phyloP scores from a whole-genome alignment of 2,329 filamentous ascomycete species.

The Hypocreales sp. region DNA sequence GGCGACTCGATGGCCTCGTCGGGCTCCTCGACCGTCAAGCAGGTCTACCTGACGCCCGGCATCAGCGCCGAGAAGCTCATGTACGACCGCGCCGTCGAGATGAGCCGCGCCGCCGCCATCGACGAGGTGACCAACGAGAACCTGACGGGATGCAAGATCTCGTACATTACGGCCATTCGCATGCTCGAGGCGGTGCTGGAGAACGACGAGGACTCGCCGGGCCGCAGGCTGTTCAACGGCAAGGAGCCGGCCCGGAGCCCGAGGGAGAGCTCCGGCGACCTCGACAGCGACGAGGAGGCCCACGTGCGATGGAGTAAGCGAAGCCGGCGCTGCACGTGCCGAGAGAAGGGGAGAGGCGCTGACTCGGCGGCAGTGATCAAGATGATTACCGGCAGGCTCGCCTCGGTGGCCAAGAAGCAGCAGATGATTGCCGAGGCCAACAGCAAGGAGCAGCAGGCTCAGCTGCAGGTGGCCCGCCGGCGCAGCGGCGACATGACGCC shows the following conservation, averaged over 20 bases:
- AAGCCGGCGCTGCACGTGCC: too few relatives aligned
- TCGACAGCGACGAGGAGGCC: constrained; percentile 55
- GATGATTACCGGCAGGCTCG: constrained; percentile 43
- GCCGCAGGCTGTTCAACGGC: constrained; percentile 17
- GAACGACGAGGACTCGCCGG: constrained; percentile 47
- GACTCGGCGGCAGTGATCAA: constrained; percentile 37
- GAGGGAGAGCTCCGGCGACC: constrained; percentile 24
- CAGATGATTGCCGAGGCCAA: constrained; percentile 44
- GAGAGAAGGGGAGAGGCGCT: too few relatives aligned
- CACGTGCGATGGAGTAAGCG: constrained; percentile 56
- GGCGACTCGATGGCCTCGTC: constrained; percentile 39
- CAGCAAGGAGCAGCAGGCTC: constrained; percentile 27
- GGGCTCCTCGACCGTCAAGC: constrained; percentile 52
- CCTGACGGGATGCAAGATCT: constrained; percentile 73
- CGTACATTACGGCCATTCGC: constrained; percentile 81
- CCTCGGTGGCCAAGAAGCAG: constrained; percentile 43
- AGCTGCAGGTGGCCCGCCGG: constrained; percentile 26
- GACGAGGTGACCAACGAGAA: constrained; percentile 92
- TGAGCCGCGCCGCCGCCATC: constrained; percentile 88
- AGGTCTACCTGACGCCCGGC: constrained; percentile 71
- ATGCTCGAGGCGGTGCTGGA: constrained; percentile 94
- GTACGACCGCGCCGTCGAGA: constrained; percentile 94
- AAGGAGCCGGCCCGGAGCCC: constrained; percentile 21
- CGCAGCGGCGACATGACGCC: constrained; percentile 41
- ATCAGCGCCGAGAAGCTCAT: constrained; percentile 93